Base-by-base conservation (phyloP, 2,329 filamentous ascomycete species). In the Microcyclosporella mali region DNA sequence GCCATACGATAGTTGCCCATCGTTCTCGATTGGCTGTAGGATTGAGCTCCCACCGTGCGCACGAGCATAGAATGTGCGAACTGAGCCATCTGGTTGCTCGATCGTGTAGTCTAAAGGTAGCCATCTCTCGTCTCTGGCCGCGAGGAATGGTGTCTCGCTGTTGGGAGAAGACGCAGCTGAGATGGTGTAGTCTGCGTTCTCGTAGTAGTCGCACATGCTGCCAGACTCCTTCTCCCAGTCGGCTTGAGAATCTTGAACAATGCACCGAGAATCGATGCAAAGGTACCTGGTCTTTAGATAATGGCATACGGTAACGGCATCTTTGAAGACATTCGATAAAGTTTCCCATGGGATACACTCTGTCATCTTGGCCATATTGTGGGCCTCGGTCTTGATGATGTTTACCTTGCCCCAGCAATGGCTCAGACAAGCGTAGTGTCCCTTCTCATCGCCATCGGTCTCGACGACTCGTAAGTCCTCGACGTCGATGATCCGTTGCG, bases 281-380 rank as follows among this genome's bases (percentile, higher is more conserved):
- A 39, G 19, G 27, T 39, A 31, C 18, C 33, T 27, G 1, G 60
- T 15, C 3, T 17, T 10, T 6, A 33, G 14, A 8, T 15, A 17
- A 15, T 15, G 32, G 32, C 32, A 33, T 3, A 33, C 32, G 4
- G 32, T 33, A 9, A 33, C 32, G 11, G 32, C 32, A 15, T 33
- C 32, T 10, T 18, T 33, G 32, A 33, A 33, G 9, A 18, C 18
- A 6, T 15, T 15, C 9, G 32, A 18, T 18, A 33, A 18, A 4
- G 10, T 17, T 10, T 33, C 32, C 9, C 15, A 18, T 10, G 32
- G 32, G 14, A 33, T 17, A 10, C 32, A 10, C 21, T 25, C 21
- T 4, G 21, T 25, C 21, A 25, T 25, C 21, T 25, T 25, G 21
- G 4, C 21, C 15, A 33, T 9, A 33, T 33, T 15, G 12, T 33